phyloP scores from a whole-genome alignment of 106 monocot genomes.

The Platanthera guangdongensis region DNA sequence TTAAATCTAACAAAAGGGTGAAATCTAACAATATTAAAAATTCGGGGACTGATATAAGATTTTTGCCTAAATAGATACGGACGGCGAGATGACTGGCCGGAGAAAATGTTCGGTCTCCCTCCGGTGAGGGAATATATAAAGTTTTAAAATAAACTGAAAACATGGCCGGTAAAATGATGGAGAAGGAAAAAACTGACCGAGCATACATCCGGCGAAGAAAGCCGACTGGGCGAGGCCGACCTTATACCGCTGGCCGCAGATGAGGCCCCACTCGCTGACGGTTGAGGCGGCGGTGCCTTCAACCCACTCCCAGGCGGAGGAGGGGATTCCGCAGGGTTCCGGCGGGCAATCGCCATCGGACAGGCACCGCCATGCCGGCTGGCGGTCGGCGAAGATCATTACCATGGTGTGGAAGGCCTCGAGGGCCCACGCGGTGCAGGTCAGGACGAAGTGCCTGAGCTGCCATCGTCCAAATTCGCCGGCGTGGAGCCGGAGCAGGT shows the following conservation, averaged over 20 bases:
- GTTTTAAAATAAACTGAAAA: neutral
- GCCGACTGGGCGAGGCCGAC: constrained; percentile 63
- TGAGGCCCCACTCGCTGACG: constrained; percentile 54
- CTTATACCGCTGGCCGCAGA: constrained; percentile 67
- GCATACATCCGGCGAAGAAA: constrained; percentile 80
- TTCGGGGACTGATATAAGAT: too few relatives aligned
- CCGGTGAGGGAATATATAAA: neutral
- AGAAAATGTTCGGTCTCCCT: too few relatives aligned
- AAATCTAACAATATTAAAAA: too few relatives aligned
- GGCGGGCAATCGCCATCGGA: neutral
- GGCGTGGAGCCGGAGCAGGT: constrained; percentile 32
- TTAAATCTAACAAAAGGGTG: too few relatives aligned
- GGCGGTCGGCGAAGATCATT: constrained; percentile 34
- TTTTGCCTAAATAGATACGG: too few relatives aligned
- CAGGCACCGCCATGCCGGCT: constrained; percentile 4
- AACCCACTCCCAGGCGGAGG: constrained; percentile 36
- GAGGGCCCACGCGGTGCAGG: constrained; percentile 38
- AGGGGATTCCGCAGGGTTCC: constrained; percentile 15
- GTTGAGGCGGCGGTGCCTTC: constrained; percentile 11
- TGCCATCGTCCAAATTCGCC: constrained; percentile 67
- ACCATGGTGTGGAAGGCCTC: constrained; percentile 54
- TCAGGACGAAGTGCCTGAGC: constrained; percentile 45
- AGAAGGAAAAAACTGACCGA: constrained; percentile 38
- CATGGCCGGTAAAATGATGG: neutral
- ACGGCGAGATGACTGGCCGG: too few relatives aligned